phyloP scores from a whole-genome alignment of 2,329 filamentous ascomycete species.

The Eurotiales sp. region DNA sequence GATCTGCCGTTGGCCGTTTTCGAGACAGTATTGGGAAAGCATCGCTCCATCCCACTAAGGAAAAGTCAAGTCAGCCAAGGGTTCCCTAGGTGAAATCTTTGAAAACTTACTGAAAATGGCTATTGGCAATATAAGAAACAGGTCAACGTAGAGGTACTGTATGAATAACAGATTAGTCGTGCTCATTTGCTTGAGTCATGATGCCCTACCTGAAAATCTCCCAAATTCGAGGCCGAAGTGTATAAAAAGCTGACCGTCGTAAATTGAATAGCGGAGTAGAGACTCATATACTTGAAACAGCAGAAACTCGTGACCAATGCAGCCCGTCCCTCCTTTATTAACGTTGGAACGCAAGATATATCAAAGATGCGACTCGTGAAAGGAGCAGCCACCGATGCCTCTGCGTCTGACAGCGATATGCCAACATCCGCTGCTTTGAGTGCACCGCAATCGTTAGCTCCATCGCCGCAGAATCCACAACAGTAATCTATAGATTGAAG shows the following conservation, averaged over 20 bases:
- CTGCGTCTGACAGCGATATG: conserved; percentile 93
- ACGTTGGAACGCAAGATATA: conserved; percentile 88
- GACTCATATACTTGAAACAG: conserved; percentile 99
- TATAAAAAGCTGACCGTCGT: conserved; percentile 96
- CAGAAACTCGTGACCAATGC: conserved; percentile 97
- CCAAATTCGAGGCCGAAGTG: conserved; percentile 85
- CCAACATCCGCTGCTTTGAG: conserved; percentile 96
- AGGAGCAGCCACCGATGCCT: conserved; percentile 95
- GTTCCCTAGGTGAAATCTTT: conserved; percentile 2
- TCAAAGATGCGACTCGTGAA: conserved; percentile 96
- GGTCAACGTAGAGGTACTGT: conserved; percentile 88
- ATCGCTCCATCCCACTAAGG: conserved; percentile 84
- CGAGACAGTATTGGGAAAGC: conserved; percentile 71
- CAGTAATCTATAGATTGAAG: conserved; percentile 94
- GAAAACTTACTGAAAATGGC: conserved; percentile 75
- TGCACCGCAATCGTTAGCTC: conserved; percentile 95
- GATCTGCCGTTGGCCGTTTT: conserved; percentile 85
- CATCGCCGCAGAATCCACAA: conserved; percentile 93
- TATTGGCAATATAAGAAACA: conserved; percentile 87
- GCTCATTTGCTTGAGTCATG: background rate
- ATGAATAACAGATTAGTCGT: background rate
- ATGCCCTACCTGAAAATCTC: conserved; percentile 74
- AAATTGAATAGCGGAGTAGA: conserved; percentile 99
- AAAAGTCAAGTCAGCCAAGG: conserved; percentile 7
- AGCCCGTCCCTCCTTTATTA: conserved; percentile 89